A percentile compares a stretch with the other conserved stretches of the same genome.
phyloP scores from a whole-genome alignment of 768 basidiomycete genomes.

The Collybia nuda region DNA sequence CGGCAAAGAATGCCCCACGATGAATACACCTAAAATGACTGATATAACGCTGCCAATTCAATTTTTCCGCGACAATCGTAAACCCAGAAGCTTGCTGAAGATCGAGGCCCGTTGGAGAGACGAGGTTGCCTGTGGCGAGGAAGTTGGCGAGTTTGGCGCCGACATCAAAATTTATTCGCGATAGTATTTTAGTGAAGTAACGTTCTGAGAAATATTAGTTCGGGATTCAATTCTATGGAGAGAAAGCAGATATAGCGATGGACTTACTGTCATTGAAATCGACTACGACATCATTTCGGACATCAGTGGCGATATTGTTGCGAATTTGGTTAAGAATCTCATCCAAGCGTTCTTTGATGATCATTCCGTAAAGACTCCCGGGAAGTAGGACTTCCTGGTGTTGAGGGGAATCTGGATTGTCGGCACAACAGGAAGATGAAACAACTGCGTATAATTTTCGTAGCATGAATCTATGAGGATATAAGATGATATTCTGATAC shows the following conservation, averaged over 20 bases:
- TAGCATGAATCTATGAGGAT: slow-evolving; percentile 81
- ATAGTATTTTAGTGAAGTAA: slow-evolving; percentile 76
- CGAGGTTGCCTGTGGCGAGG: slow-evolving; percentile 94
- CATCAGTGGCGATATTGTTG: slow-evolving; percentile 66
- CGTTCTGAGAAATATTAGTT: slow-evolving; percentile 46
- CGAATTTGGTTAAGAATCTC: slow-evolving; percentile 80
- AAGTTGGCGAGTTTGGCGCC: slow-evolving; percentile 90
- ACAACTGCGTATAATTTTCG: slow-evolving; percentile 92
- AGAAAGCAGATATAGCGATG: not conserved
- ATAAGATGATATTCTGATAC: slow-evolving; percentile 2
- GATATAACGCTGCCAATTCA: slow-evolving; percentile 98
- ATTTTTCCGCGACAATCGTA: slow-evolving; percentile 97
- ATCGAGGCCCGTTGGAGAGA: slow-evolving; percentile 94
- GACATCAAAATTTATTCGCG: slow-evolving; percentile 87
- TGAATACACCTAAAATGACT: slow-evolving; percentile 98
- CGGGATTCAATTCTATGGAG: not conserved
- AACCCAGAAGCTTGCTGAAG: slow-evolving; percentile 98
- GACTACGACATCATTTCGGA: slow-evolving; percentile 73
- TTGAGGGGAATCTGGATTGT: slow-evolving; percentile 98
- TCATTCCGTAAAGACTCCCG: slow-evolving; percentile 91
- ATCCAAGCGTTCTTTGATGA: slow-evolving; percentile 96
- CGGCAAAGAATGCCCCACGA: slow-evolving; percentile 98
- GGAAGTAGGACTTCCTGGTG: slow-evolving; percentile 97
- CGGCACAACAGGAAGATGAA: slow-evolving; percentile 84
- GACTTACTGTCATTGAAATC: slow-evolving; percentile 87